Conservation (phyloP, 108 stramenopile genomes). For the Skeletonema menzelii region DNA sequence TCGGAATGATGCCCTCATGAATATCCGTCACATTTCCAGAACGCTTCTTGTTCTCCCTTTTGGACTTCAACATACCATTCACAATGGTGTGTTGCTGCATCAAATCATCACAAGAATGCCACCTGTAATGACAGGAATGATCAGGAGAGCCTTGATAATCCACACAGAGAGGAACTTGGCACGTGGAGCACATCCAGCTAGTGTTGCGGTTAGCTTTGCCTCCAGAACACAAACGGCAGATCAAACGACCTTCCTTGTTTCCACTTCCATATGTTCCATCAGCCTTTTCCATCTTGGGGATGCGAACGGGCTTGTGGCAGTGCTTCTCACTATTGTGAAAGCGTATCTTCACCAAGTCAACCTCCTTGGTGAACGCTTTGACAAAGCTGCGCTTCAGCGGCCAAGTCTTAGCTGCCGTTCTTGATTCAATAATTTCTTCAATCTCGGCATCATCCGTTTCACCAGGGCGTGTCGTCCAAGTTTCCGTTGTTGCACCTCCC, state of each 20-base stretch:
- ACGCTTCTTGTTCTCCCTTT: conserved; percentile 25
- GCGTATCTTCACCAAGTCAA: conserved; percentile 18
- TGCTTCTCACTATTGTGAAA: conserved; percentile 15
- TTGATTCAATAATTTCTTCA: background rate
- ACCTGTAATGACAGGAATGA: conserved; percentile 17
- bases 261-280: conserved; percentile 6
- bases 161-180: conserved; percentile 35
- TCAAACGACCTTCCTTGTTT: conserved; percentile 38
- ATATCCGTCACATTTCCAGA: background rate
- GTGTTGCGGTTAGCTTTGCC: conserved; percentile 37
- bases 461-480: background rate
- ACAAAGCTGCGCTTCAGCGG: background rate
- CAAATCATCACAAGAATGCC: conserved; percentile 29
- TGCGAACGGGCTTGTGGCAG: conserved; percentile 21
- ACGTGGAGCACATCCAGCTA: conserved; percentile 40
- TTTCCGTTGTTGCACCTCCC: background rate
- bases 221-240: conserved; percentile 34
- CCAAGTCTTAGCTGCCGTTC: background rate
- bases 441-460: background rate
- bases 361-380: conserved; percentile 4
- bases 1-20: background rate
- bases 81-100: conserved; percentile 9
- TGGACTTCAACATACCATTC: conserved; percentile 25
- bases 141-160: conserved; percentile 20
- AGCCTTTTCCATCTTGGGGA: conserved; percentile 1